A percentile compares a stretch with the other conserved stretches of the same genome.
These are phyloP conservation scores for Kluyveromyces dobzhanskii DNA, from an alignment of 805 yeast species.

Conservation along the genomic window DNA sequence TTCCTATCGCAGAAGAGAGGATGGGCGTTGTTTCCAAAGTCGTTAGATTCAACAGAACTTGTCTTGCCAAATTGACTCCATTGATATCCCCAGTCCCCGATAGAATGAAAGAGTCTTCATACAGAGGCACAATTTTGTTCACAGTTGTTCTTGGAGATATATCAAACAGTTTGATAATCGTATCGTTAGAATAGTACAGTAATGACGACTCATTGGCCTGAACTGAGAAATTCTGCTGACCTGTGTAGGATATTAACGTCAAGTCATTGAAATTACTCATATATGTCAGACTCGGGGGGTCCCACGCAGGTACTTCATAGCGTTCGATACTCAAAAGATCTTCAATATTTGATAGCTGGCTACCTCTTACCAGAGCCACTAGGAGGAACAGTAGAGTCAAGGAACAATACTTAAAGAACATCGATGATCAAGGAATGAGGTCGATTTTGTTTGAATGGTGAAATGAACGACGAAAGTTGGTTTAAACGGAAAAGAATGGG, in stretches of 20 bases:
- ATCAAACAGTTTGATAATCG: conserved; percentile 15
- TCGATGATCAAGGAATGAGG: no score
- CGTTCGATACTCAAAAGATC: conserved; percentile 8
- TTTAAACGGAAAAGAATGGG: neutral
- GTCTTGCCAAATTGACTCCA: conserved; percentile 20
- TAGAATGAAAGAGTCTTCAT: conserved; percentile 28
- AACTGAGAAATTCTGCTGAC: conserved; percentile 28
- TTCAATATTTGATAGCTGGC: conserved; percentile 16
- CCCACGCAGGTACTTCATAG: conserved; percentile 9
- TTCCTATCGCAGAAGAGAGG: conserved; percentile 15
- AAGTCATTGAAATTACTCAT: conserved; percentile 18
- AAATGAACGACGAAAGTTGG: neutral
- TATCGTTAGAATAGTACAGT: conserved; percentile 22
- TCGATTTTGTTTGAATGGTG: neutral
- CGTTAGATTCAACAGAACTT: conserved; percentile 28
- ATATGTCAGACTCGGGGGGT: neutral
- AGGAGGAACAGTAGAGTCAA: neutral
- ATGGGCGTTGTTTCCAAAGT: conserved; percentile 19
- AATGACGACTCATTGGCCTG: conserved; percentile 9
- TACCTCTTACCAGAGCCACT: conserved; percentile 6
- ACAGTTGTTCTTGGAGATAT: conserved; percentile 12
- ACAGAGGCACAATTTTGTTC: conserved; percentile 23
- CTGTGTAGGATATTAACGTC: conserved; percentile 20
- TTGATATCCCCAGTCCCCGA: conserved; percentile 27
- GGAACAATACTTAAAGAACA: neutral